Percentiles rank a stretch among this genome's conserved stretches.
These are phyloP conservation scores for Fusarium brevicatenulatum DNA, from an alignment of 2,329 filamentous ascomycete genomes.

Conservation along the genomic window DNA sequence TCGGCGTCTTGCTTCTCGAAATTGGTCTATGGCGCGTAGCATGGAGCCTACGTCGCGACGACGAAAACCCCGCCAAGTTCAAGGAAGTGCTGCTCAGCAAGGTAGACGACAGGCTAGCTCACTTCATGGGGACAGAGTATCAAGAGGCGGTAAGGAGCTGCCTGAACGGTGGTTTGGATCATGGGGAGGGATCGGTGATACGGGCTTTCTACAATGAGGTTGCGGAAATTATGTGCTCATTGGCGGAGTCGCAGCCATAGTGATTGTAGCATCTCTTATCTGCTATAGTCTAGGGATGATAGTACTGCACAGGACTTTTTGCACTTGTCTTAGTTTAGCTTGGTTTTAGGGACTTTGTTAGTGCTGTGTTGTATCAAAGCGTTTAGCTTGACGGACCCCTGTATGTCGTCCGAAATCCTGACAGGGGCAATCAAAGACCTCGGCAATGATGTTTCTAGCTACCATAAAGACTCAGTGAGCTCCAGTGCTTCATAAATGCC, in stretches of 20 bases:
- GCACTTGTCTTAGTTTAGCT: background rate
- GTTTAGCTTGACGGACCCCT: background rate
- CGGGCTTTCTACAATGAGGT: conserved; percentile 15
- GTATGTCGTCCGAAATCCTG: background rate
- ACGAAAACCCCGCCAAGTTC: background rate
- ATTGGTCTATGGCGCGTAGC: background rate
- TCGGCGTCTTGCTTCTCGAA: conserved; percentile 10
- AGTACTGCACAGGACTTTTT: background rate
- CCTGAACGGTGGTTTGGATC: conserved; percentile 2
- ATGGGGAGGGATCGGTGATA: background rate
- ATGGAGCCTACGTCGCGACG: conserved; percentile 3
- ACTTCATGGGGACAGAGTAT: conserved; percentile 12
- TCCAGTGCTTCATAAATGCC: too few relatives aligned
- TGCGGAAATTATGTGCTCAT: conserved; percentile 7
- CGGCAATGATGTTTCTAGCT: background rate
- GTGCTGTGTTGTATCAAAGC: background rate
- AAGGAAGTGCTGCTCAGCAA: background rate
- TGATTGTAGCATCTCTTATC: background rate
- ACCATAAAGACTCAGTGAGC: background rate
- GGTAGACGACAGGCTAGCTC: conserved; percentile 3
- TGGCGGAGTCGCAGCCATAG: conserved; percentile 8
- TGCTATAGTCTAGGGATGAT: background rate
- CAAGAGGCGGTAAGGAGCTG: conserved; percentile 7
- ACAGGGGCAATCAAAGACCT: background rate
- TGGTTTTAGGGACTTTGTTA: background rate